These are phyloP conservation scores for Penicillium ochrochloron DNA, from an alignment of 495 filamentous ascomycete genomes.

Conservation along the genomic window DNA sequence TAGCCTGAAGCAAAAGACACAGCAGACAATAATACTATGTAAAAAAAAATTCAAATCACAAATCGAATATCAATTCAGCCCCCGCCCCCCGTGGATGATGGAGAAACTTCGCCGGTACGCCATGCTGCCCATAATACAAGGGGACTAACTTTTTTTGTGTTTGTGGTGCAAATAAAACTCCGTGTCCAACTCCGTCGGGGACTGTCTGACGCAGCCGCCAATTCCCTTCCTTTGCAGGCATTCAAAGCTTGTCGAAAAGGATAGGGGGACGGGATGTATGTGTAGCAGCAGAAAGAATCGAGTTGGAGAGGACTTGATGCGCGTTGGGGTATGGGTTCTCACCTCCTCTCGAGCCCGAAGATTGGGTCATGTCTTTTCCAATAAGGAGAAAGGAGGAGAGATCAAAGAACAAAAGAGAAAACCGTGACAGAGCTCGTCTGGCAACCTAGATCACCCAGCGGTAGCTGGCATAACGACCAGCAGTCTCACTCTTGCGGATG, in stretches of 20 bases:
- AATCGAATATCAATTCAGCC: slow-evolving; percentile 25
- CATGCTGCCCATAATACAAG: slow-evolving; percentile 53
- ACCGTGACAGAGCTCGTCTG: not conserved
- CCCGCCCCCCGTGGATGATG: slow-evolving; percentile 32
- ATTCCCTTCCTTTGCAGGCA: not conserved
- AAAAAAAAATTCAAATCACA: slow-evolving; percentile 20
- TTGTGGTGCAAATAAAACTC: slow-evolving; percentile 29
- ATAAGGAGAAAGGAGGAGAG: slow-evolving; percentile 5
- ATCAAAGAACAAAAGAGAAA: slow-evolving; percentile 3
- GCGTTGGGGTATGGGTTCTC: slow-evolving; percentile 21
- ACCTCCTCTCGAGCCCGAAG: not conserved
- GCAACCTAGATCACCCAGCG: slow-evolving; percentile 62
- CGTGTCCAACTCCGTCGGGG: slow-evolving; percentile 24
- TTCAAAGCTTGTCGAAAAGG: not conserved
- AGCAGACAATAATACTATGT: slow-evolving; percentile 34
- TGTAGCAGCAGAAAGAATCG: slow-evolving; percentile 13
- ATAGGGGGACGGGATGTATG: not conserved
- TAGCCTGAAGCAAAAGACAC: slow-evolving; percentile 28
- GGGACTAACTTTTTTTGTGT: slow-evolving; percentile 37
- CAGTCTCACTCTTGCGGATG: slow-evolving; percentile 75
- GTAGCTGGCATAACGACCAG: slow-evolving; percentile 63
- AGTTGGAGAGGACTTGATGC: slow-evolving; percentile 23
- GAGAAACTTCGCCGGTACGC: slow-evolving; percentile 49
- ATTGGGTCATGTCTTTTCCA: not conserved
- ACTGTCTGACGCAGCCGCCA: slow-evolving; percentile 3